phyloP scores from a whole-genome alignment of 148 eudicot genomes.

The Dysphania ambrosioides region DNA sequence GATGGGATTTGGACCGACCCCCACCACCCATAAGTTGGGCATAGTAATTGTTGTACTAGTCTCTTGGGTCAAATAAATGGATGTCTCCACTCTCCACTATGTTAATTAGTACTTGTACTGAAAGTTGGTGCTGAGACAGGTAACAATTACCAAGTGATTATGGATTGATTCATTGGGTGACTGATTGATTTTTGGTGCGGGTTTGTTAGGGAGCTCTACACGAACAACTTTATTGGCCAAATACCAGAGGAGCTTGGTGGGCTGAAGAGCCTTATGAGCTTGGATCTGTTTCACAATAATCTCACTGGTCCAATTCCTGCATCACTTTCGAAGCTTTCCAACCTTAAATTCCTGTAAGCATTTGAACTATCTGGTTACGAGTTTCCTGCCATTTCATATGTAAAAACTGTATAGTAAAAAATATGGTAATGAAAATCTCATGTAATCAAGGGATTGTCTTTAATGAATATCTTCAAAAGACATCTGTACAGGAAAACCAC shows the following conservation, averaged over 20 bases:
- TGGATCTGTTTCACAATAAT: slow-evolving; percentile 70
- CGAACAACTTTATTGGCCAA: slow-evolving; percentile 61
- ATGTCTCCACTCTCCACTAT: slow-evolving; percentile 19
- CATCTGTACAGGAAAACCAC: background rate
- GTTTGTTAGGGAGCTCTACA: slow-evolving; percentile 61
- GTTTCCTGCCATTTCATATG: background rate
- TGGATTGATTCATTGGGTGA: background rate
- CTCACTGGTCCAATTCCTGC: slow-evolving; percentile 61
- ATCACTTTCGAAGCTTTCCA: slow-evolving; percentile 56
- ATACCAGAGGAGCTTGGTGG: slow-evolving; percentile 66
- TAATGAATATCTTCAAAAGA: background rate
- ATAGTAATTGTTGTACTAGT: background rate
- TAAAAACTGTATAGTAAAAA: background rate
- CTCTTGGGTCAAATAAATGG: background rate
- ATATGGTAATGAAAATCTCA: background rate
- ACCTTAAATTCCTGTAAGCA: slow-evolving; percentile 64
- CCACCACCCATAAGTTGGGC: slow-evolving; percentile 1
- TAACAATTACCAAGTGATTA: slow-evolving; percentile 10
- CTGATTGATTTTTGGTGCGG: background rate
- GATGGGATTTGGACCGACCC: background rate
- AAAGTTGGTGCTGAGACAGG: background rate
- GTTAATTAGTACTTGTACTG: slow-evolving; percentile 6
- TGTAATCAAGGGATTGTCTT: background rate
- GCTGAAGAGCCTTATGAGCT: slow-evolving; percentile 67
- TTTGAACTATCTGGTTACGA: background rate